Base-by-base conservation (phyloP, 2,329 filamentous ascomycete species). In the Pochonia chlamydosporia region DNA sequence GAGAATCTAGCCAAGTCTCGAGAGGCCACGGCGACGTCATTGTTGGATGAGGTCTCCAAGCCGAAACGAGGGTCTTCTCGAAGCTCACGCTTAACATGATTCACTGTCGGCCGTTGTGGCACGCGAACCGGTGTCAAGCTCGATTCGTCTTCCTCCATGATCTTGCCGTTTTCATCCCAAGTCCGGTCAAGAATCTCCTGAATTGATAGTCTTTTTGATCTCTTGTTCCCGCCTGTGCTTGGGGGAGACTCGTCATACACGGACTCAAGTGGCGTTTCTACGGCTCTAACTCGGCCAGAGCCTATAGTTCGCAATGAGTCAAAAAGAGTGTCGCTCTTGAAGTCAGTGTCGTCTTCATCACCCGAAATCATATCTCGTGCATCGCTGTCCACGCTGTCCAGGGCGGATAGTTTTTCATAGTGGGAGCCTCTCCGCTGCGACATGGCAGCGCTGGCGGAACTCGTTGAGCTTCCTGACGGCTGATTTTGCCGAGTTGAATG, bases 171-270 rank as follows among this genome's bases (percentile, higher is more conserved):
- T 20, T 67, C 73, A 49, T 82, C 76, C 66, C 75, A 80, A 8
- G 75, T 68, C 13, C 69, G 69, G 7, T 75, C 78, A 16, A 81
- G 59, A 16, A 81, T 80, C 53, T 81, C 78, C 41, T 81, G 78
- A 31, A 81, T 78, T 1, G 78, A 81, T 10, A 79, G 59, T 23
- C 78, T 70, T 56, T 79, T 81, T 3, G 72, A 68, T 58, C 73
- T 80, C 54, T 54, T 65, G 54, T 75, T 75, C 46, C 73, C 70
- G 16, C 74, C 73, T 1, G 77, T 76, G 59, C 75, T 78, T 7
- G 81, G 78, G 30, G 84, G 85, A 13, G 85, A 88, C 56, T 91
- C 87, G 65, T 91, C 86, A 63, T 90, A 91, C 72, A 90, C 87
- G 21, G 82, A 87, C 59, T 90, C 86, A 43, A 90, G 70, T 14